A percentile compares a stretch with the other conserved stretches of the same genome.
Evolutionary conservation across 306 rosid genomes (phyloP).

Genomic region (Morella rubra): DNA sequence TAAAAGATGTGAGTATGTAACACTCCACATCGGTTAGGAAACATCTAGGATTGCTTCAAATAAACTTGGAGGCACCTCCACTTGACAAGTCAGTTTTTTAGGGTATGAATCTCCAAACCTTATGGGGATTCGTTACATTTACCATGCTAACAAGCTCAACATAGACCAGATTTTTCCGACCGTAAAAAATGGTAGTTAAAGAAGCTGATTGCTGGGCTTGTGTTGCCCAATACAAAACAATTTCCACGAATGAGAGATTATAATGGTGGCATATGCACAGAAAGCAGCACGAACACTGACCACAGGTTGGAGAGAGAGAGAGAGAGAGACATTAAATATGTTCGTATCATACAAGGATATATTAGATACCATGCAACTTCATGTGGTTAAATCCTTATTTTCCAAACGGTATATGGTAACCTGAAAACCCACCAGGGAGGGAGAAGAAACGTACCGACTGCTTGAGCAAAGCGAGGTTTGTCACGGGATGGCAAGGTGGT

Average conservation of each 20-base stretch:
- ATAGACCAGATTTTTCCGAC: not conserved
- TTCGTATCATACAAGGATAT: not conserved
- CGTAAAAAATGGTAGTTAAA: not conserved
- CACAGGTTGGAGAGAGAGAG: not conserved
- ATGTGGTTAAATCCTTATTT: not conserved
- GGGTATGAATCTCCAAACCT: too few relatives aligned
- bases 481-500: conserved; percentile 55
- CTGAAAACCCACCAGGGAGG: conserved; percentile 12
- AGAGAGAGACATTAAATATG: not conserved
- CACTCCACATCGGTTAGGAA: too few relatives aligned
- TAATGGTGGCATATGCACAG: not conserved
- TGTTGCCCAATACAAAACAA: not conserved
- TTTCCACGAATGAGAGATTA: conserved; percentile 2
- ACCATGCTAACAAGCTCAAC: not conserved
- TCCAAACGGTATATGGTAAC: not conserved
- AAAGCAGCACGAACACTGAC: not conserved
- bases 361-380: not conserved
- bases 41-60: too few relatives aligned
- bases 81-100: too few relatives aligned
- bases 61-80: too few relatives aligned
- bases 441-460: conserved; percentile 57
- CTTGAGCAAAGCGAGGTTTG: conserved; percentile 77
- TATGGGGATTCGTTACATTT: not conserved
- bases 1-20: too few relatives aligned
- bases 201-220: not conserved